Evolutionary conservation across 371 early-diverging fungal genomes (phyloP), one percentile per base, ranked within the genome.

Genomic region (Phascolomyces articulosus): DNA sequence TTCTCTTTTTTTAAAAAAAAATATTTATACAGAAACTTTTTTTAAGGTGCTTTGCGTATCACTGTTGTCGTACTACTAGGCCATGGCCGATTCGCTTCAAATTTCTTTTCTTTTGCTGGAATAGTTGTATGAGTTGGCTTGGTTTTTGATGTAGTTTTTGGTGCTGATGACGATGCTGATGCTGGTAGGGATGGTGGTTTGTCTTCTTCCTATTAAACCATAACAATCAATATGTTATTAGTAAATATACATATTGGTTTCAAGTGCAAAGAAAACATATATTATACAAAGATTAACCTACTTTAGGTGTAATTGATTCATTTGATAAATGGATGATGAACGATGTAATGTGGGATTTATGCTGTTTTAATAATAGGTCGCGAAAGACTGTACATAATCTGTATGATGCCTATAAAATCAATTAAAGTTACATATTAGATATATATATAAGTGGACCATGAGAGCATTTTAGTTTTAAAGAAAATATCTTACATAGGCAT

Each of bases 401-500:
- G 38, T 47, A 66, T 24, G 60, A 38, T 18, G 61, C 62, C 40
- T 60, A 62, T 10, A 34, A 34, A 9, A 2, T 9, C 11, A 34
- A 34, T 34, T 9, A 31, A 6, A 31, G n/a, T 6, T 31, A 31
- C 31, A 31, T 31, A 31, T 3, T 31, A 9, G 11, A 2, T 34
- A 34, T 34, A 34, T 34, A 34, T 34, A 34, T 34, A 34, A 9
- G 34, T n/a, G n/a, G n/a, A n/a, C n/a, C n/a, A n/a, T n/a, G n/a
- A n/a, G n/a, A n/a, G 38, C 38, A 54, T 59, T 34, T 34, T 58
- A 49, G 58, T 13, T 23, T 23, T 3, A 18, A 40, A 26, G 1
- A 58, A 16, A 20, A 40, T 28, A 2, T 63, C 71, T 65, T 70
- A 82, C 85, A 80, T 84, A 88, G 16, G 75, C 89, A 72, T 88